A percentile compares a stretch with the other conserved stretches of the same genome.
Evolutionary conservation across 2,329 filamentous ascomycete species (phyloP).

Genomic region (Calonectria naviculata): DNA sequence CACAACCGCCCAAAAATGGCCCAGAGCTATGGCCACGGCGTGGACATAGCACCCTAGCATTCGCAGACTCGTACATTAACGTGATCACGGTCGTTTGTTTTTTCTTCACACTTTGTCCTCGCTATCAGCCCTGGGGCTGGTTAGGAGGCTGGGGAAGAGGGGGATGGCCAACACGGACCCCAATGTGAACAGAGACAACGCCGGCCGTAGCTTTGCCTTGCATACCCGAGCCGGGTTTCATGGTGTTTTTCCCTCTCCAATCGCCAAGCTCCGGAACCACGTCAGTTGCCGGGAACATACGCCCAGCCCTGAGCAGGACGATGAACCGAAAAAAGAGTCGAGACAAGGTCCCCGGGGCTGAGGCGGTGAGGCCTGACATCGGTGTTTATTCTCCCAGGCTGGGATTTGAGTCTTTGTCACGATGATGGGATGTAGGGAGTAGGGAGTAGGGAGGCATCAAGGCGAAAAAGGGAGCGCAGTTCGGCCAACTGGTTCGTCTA

Average conservation of each 20-base stretch:
- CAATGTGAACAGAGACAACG: background rate
- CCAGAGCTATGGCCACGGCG: constrained; percentile 9
- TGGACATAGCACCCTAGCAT: constrained; percentile 7
- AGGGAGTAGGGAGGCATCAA: background rate
- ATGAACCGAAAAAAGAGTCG: background rate
- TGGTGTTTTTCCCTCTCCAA: constrained; percentile 1
- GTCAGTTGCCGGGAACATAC: background rate
- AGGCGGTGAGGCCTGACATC: constrained; percentile 4
- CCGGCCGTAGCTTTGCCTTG: background rate
- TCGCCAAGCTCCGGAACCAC: background rate
- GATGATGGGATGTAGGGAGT: background rate
- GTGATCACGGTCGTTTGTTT: constrained; percentile 7
- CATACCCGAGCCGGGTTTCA: constrained; percentile 3
- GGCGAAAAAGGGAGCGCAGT: background rate
- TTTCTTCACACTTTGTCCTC: background rate
- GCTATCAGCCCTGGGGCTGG: constrained; percentile 1
- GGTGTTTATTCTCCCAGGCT: background rate
- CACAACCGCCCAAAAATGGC: background rate
- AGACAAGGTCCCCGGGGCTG: background rate
- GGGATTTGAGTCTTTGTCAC: background rate
- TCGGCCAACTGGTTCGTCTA: constrained; percentile 7
- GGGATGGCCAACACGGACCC: constrained; percentile 8
- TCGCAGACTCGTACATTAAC: constrained; percentile 14
- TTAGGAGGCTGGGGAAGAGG: constrained; percentile 1
- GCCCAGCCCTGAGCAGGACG: constrained; percentile 1